A percentile compares a stretch with the other conserved stretches of the same genome.
Conservation (phyloP, 2,329 filamentous ascomycete genomes). For the Ploettnerulaceae sp. region DNA sequence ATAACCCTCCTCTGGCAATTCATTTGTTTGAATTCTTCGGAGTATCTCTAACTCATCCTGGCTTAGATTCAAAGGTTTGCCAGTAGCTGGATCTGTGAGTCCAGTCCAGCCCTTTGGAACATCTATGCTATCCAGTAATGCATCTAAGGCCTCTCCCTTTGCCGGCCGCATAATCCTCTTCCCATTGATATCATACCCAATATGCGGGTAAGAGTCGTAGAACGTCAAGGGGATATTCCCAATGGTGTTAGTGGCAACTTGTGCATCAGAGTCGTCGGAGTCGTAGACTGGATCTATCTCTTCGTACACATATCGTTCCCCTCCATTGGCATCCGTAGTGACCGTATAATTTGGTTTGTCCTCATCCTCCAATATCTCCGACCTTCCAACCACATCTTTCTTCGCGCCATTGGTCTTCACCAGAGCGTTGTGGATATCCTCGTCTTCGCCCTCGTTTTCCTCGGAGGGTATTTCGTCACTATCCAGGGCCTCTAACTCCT, state of each 20-base stretch:
- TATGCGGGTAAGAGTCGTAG: conserved; percentile 97
- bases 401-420: conserved; percentile 38
- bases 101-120: conserved; percentile 97
- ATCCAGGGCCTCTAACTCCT: conserved; percentile 40
- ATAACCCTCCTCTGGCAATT: conserved; percentile 81
- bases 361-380: conserved; percentile 21
- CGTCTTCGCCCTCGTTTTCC: conserved; percentile 30
- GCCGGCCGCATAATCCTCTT: conserved; percentile 97
- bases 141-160: conserved; percentile 88
- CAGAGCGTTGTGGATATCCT: conserved; percentile 38
- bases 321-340: conserved; percentile 82
- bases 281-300: conserved; percentile 95
- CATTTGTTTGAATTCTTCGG: conserved; percentile 82
- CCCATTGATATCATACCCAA: conserved; percentile 98
- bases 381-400: conserved; percentile 26
- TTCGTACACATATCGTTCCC: conserved; percentile 83
- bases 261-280: conserved; percentile 86
- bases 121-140: conserved; percentile 91
- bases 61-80: conserved; percentile 83
- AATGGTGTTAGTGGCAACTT: conserved; percentile 80
- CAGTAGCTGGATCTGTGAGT: conserved; percentile 87
- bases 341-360: conserved; percentile 48
- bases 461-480: conserved; percentile 46
- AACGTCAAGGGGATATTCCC: conserved; percentile 91
- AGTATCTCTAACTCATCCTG: conserved; percentile 85